Conservation (phyloP, 1,284 basidiomycete genomes). For the Cutaneotrichosporon cyanovorans region DNA sequence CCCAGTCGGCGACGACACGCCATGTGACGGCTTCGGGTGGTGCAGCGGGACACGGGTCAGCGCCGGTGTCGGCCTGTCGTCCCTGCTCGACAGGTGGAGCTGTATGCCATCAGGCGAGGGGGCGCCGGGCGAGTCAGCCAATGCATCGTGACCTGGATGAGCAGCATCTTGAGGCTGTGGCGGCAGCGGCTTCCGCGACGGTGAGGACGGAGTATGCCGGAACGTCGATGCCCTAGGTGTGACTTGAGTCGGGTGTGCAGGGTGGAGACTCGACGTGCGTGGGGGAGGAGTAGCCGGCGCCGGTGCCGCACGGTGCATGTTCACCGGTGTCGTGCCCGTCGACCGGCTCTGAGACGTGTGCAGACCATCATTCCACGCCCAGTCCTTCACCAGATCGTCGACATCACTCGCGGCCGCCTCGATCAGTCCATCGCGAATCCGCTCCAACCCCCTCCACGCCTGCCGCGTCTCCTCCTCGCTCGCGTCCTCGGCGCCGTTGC, state of each 20-base stretch:
- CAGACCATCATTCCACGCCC: slow-evolving; percentile 42
- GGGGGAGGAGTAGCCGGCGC: not conserved
- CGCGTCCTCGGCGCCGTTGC: not conserved
- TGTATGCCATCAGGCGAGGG: not conserved
- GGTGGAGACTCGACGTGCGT: not conserved
- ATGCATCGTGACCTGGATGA: no score
- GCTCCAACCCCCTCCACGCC: slow-evolving; percentile 28
- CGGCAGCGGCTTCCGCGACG: not conserved
- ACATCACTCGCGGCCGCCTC: slow-evolving; percentile 35
- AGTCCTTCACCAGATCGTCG: slow-evolving; percentile 37
- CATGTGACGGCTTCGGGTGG: not conserved
- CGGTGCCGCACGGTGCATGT: not conserved
- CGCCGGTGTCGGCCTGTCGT: slow-evolving; percentile 13
- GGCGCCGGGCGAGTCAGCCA: not conserved
- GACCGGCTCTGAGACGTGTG: slow-evolving; percentile 19
- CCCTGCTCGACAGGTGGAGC: slow-evolving; percentile 13
- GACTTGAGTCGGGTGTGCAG: not conserved
- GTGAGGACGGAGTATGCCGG: not conserved
- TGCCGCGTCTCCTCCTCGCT: not conserved
- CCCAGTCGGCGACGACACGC: not conserved
- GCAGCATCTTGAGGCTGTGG: no score
- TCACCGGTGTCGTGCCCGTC: slow-evolving; percentile 1
- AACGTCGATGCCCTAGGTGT: slow-evolving; percentile 5
- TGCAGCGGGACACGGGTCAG: slow-evolving; percentile 13
- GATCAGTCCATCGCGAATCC: slow-evolving; percentile 31